Evolutionary conservation across 2,329 filamentous ascomycete genomes (phyloP), one percentile per base, ranked within the genome.

Genomic region (Emericellopsis atlantica): DNA sequence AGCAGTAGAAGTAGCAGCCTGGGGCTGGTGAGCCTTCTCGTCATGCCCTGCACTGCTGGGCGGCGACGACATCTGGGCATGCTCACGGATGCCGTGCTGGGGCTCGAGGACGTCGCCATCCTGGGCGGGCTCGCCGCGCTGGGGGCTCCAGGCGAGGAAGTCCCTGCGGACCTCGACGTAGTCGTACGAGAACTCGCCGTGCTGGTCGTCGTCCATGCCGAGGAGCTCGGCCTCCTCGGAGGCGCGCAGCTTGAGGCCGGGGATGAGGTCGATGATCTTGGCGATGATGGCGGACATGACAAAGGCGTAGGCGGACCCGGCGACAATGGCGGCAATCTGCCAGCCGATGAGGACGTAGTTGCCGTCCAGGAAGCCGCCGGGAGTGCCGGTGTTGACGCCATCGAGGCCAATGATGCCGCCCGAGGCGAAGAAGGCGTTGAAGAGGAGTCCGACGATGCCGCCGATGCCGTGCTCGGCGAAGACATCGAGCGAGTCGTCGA

Each of bases 151-250:
- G 44, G 85, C 85, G 32, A 92, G 76, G 69, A 89, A 92, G 63
- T 92, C 85, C 54, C 85, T 79, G 55, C 85, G 81, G 44, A 90
- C 84, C 71, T 92, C 85, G 49, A 92, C 85, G 59, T 90, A 92
- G 60, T 92, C 85, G 68, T 90, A 90, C 11, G 84, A 85, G 57
- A 90, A 92, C 63, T 92, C 85, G 61, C 85, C 85, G 51, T 90
- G 83, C 65, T 92, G 85, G 63, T 90, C 84, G 56, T 90, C 85
- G 54, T 92, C 85, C 83, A 90, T 89, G 50, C 85, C 85, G 43
- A 90, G 76, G 11, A 90, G 76, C 62, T 92, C 85, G 21, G 85
- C 85, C 61, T 89, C 81, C 54, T 88, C 83, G 22, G 76, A 81
- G 8, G 84, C 84, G 43, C 85, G 83, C 36, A 92, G 81, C 58